Evolutionary conservation across 257 asterid species (phyloP).

Genomic region (Salvia splendens): DNA sequence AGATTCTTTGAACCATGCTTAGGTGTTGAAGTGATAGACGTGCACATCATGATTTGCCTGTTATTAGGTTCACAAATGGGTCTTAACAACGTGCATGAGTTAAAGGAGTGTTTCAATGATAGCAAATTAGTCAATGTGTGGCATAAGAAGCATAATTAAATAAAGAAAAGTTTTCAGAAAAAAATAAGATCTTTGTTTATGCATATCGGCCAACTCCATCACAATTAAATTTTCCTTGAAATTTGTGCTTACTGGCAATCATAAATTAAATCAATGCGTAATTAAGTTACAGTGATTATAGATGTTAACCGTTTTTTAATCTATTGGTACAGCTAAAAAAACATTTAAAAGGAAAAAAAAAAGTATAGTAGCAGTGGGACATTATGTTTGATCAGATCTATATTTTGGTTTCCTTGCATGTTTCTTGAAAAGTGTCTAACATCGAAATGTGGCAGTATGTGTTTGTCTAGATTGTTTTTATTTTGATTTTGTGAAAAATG

Average conservation of each 20-base stretch:
- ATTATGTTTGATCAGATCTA: neutral
- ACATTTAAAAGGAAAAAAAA: too few species aligned
- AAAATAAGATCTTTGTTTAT: neutral
- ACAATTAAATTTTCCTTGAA: neutral
- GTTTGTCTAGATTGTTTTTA: neutral
- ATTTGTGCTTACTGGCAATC: neutral
- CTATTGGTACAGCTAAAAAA: neutral
- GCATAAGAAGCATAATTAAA: neutral
- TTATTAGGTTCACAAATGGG: slow-evolving; percentile 21
- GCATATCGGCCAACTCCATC: neutral
- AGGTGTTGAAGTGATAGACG: slow-evolving; percentile 31
- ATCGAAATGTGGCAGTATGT: too few species aligned
- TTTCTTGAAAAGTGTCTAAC: too few species aligned
- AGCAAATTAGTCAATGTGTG: slow-evolving; percentile 22
- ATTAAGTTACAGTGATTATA: slow-evolving; percentile 20
- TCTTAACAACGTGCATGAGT: slow-evolving; percentile 35
- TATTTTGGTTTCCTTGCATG: too few species aligned
- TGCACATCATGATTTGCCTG: slow-evolving; percentile 37
- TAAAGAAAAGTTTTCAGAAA: neutral
- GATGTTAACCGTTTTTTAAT: slow-evolving; percentile 8
- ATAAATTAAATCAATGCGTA: neutral
- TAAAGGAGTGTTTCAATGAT: slow-evolving; percentile 28
- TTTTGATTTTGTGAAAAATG: neutral
- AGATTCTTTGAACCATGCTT: slow-evolving; percentile 1
- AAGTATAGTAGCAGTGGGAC: neutral